phyloP scores from a whole-genome alignment of 164 flowering plant genomes.

The Tinospora cordifolia region DNA sequence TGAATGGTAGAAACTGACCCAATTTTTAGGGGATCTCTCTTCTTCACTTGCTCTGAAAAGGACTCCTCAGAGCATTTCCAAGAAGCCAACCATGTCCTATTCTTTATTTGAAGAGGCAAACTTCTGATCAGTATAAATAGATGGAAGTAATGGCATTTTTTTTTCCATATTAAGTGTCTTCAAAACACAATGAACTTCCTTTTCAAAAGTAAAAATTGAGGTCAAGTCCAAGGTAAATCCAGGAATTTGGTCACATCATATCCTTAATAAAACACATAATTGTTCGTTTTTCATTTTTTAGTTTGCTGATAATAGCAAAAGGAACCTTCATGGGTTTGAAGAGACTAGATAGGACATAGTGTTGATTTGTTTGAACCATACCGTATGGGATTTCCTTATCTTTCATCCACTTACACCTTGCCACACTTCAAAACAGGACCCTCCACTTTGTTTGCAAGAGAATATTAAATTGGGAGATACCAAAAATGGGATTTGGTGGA shows the following conservation, averaged over 20 bases:
- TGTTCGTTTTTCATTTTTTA: too few species aligned
- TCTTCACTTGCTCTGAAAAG: conserved; percentile 62
- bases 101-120: conserved; percentile 32
- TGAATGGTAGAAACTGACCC: conserved; percentile 50
- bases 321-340: background rate
- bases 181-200: background rate
- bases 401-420: too few species aligned
- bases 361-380: too few species aligned
- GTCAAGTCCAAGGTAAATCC: background rate
- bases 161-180: background rate
- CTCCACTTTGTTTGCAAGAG: too few species aligned
- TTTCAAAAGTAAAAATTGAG: background rate
- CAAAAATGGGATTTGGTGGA: too few species aligned
- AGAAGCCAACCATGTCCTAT: conserved; percentile 63
- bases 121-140: conserved; percentile 4
- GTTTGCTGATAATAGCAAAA: background rate
- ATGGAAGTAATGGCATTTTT: background rate
- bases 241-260: background rate
- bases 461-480: too few species aligned
- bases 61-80: conserved; percentile 98
- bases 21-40: conserved; percentile 77
- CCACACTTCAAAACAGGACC: too few species aligned
- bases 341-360: background rate
- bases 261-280: too few species aligned
- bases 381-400: too few species aligned